Percentiles rank a stretch among this genome's conserved stretches.
These are phyloP conservation scores for Nicotiana undulata DNA, from an alignment of 257 asterid genomes.

Conservation along the genomic window DNA sequence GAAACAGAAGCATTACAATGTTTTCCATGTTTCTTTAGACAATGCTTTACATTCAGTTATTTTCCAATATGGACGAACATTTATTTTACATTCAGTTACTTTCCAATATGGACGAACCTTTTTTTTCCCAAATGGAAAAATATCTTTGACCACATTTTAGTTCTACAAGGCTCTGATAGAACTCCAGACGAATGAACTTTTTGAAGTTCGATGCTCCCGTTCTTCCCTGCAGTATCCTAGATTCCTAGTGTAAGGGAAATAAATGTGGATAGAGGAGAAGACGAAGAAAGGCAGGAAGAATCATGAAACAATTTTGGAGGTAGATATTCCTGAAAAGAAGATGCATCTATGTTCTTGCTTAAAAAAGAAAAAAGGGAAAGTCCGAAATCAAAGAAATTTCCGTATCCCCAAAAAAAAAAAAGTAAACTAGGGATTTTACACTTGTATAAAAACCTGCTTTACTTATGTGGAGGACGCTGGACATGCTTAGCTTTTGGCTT, in stretches of 20 bases:
- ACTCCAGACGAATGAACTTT: neutral
- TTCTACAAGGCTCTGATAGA: neutral
- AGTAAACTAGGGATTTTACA: neutral
- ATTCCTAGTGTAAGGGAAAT: neutral
- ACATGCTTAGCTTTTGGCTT: neutral
- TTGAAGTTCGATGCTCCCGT: neutral
- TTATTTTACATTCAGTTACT: neutral
- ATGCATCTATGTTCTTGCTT: neutral
- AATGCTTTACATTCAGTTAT: neutral
- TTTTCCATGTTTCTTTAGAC: neutral
- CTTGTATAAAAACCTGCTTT: neutral
- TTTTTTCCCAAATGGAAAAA: neutral
- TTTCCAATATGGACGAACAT: neutral
- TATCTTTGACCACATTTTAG: neutral
- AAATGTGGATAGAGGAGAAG: neutral
- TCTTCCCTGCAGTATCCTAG: neutral
- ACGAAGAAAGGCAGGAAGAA: neutral
- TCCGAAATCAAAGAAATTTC: neutral
- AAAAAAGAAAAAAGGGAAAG: neutral
- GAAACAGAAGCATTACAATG: neutral
- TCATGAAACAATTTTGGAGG: neutral
- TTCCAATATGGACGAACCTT: neutral
- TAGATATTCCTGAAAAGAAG: neutral
- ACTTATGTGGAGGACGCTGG: neutral
- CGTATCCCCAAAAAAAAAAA: neutral